Conservation (phyloP, 140 eudicot species). For the Anethum foeniculum region DNA sequence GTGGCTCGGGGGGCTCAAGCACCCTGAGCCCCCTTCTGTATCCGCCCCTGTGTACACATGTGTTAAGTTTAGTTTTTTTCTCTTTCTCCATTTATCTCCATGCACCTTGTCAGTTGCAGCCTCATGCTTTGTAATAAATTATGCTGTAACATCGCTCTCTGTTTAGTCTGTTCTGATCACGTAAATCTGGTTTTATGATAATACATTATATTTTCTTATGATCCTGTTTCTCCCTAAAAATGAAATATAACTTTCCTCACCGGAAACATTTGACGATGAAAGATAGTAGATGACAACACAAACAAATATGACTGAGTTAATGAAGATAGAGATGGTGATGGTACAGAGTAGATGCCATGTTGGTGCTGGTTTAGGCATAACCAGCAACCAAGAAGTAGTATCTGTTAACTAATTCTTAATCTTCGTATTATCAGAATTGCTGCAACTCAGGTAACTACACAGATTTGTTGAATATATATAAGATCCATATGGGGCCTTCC, state of each 20-base stretch:
- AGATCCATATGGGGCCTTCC: too few relatives aligned
- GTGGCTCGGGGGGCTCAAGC: too few relatives aligned
- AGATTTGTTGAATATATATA: too few relatives aligned
- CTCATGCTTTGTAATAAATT: not conserved
- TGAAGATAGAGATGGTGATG: not conserved
- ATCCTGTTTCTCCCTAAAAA: not conserved
- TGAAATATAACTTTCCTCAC: not conserved
- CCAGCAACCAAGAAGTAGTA: not conserved
- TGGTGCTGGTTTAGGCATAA: constrained; percentile 2
- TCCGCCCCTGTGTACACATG: too few relatives aligned
- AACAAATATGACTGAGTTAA: not conserved
- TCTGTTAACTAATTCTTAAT: too few relatives aligned
- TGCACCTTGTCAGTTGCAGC: not conserved
- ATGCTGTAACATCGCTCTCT: not conserved
- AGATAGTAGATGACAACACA: not conserved
- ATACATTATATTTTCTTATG: not conserved
- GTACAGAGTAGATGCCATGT: not conserved
- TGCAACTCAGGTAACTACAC: too few relatives aligned
- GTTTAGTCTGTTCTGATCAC: not conserved
- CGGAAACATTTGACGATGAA: not conserved
- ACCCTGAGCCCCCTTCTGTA: too few relatives aligned
- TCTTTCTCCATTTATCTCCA: not conserved
- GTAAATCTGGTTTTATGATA: not conserved
- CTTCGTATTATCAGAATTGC: too few relatives aligned
- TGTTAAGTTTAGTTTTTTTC: too few relatives aligned